Conservation (phyloP, 768 basidiomycete species). For the Russula virescens region DNA sequence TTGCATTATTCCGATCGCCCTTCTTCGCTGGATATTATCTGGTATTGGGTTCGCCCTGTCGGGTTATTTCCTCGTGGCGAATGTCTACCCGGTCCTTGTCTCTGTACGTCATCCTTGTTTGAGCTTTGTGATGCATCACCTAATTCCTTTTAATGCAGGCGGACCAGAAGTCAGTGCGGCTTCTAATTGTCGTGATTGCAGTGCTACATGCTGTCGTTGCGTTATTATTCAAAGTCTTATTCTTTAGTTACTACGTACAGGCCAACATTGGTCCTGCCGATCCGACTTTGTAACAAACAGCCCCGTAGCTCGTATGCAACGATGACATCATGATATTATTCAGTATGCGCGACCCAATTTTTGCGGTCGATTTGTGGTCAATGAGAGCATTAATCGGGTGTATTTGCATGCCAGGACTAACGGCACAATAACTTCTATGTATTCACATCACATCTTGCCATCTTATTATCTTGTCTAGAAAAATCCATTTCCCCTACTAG, state of each 20-base stretch:
- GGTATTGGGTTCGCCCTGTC: constrained; percentile 70
- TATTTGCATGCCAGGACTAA: constrained; percentile 4
- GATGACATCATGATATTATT: background rate
- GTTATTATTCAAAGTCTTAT: constrained; percentile 77
- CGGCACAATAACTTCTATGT: background rate
- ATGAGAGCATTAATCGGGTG: background rate
- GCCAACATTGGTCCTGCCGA: constrained; percentile 36
- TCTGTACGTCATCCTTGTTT: constrained; percentile 45
- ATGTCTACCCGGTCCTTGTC: constrained; percentile 87
- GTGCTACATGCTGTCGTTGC: constrained; percentile 75
- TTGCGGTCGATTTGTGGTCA: background rate
- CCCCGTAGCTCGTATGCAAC: background rate
- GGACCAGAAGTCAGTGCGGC: constrained; percentile 79
- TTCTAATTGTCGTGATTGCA: constrained; percentile 72
- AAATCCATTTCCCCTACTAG: background rate
- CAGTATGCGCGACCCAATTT: background rate
- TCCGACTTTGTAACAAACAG: constrained; percentile 30
- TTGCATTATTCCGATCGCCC: constrained; percentile 78
- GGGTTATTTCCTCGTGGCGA: constrained; percentile 78
- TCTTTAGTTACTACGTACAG: constrained; percentile 55
- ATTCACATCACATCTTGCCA: background rate
- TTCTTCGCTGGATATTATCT: constrained; percentile 78
- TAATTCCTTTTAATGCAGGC: constrained; percentile 42
- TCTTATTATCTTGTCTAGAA: too few species aligned
- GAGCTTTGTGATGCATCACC: too few species aligned